Conservation (phyloP, 116 monocot species). For the Phalaenopsis hybrid region DNA sequence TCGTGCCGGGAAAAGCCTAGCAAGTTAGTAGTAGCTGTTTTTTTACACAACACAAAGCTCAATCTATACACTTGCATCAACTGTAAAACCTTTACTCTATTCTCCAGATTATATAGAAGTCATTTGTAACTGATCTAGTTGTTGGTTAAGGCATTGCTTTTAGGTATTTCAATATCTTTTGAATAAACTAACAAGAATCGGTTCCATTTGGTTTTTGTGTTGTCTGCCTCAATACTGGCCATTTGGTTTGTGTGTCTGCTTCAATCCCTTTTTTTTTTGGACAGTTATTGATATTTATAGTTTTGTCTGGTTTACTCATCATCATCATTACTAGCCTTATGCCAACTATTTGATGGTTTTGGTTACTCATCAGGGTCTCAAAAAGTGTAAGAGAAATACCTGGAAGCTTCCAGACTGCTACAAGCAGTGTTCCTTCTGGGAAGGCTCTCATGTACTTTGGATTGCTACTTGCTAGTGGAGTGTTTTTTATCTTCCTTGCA, state of each 20-base stretch:
- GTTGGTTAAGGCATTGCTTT: neutral
- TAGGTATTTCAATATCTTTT: neutral
- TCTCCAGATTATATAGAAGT: neutral
- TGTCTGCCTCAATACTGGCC: neutral
- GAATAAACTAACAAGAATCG: neutral
- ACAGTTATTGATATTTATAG: neutral
- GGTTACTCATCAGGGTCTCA: constrained; percentile 43
- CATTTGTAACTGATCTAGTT: neutral
- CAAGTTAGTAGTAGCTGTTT: neutral
- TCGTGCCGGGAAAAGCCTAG: neutral
- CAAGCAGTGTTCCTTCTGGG: constrained; percentile 84
- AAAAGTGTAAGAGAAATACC: constrained; percentile 87
- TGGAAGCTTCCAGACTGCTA: constrained; percentile 78
- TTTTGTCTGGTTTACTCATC: neutral
- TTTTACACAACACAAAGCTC: neutral
- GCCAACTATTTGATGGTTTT: neutral
- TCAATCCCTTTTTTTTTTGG: neutral
- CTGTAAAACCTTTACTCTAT: neutral
- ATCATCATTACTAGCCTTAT: constrained; percentile 7
- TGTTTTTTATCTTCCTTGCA: constrained; percentile 84
- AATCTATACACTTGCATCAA: neutral
- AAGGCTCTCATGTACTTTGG: constrained; percentile 94
- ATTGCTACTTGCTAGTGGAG: constrained; percentile 68
- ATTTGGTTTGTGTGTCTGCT: too few species aligned
- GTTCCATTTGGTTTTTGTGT: neutral